These are phyloP conservation scores for Myriosclerotinia duriaeana DNA, from an alignment of 2,329 filamentous ascomycete genomes.

Conservation along the genomic window DNA sequence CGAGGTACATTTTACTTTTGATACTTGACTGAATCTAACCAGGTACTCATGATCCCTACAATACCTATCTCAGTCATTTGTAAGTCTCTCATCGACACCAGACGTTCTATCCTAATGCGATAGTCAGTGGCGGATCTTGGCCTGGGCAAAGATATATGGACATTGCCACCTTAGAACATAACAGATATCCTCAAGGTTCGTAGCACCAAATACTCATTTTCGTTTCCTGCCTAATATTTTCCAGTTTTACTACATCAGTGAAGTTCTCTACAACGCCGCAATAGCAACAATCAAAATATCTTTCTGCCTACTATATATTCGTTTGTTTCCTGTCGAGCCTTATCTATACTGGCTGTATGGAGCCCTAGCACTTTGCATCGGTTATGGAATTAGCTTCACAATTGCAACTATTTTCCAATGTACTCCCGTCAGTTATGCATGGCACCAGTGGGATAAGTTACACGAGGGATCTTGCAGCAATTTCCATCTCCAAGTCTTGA, in stretches of 20 bases:
- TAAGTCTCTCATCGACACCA: neutral
- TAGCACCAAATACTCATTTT: neutral
- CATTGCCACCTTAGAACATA: neutral
- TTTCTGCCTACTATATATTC: neutral
- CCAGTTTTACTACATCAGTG: neutral
- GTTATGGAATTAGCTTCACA: neutral
- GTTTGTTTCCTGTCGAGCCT: neutral
- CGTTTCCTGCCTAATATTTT: neutral
- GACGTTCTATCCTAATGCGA: neutral
- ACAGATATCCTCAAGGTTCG: neutral
- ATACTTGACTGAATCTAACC: too few species aligned
- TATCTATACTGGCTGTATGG: neutral
- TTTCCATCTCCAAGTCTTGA: neutral
- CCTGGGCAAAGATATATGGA: slow-evolving; percentile 1
- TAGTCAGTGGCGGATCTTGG: neutral
- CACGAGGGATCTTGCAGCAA: neutral
- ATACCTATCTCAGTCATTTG: neutral
- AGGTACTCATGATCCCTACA: neutral
- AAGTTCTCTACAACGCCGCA: neutral
- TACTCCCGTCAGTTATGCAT: neutral
- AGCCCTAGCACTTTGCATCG: neutral
- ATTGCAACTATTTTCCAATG: neutral
- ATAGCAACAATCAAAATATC: neutral
- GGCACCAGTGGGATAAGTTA: neutral
- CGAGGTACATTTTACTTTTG: neutral